A percentile compares a stretch with the other conserved stretches of the same genome.
phyloP scores from a whole-genome alignment of 1,284 basidiomycete genomes.

The Cutaneotrichosporon daszewskae region DNA sequence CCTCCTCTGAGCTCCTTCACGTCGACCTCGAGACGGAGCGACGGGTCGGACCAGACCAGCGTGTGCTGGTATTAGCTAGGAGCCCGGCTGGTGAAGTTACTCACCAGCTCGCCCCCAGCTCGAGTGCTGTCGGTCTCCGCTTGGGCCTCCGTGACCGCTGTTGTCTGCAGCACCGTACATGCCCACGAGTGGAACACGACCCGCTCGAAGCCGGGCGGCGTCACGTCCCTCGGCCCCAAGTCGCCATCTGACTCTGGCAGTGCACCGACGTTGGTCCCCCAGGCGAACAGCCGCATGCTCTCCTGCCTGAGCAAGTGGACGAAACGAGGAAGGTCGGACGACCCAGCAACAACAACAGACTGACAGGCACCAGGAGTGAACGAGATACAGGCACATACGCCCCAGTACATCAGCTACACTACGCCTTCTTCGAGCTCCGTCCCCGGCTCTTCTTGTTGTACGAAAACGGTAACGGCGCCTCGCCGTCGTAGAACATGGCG shows the following conservation, averaged over 20 bases:
- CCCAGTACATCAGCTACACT: too few relatives aligned
- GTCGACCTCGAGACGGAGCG: too few relatives aligned
- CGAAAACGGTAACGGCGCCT: slow-evolving; percentile 44
- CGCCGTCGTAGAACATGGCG: slow-evolving; percentile 76
- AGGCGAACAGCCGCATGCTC: background rate
- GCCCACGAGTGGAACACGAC: background rate
- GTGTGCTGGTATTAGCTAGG: too few relatives aligned
- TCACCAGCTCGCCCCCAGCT: too few relatives aligned
- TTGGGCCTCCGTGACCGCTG: too few relatives aligned
- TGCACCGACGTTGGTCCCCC: background rate
- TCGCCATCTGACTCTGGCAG: background rate
- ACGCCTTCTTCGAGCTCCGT: slow-evolving; percentile 10
- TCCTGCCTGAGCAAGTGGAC: background rate
- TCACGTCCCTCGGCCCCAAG: background rate
- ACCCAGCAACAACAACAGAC: background rate
- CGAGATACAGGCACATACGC: too few relatives aligned
- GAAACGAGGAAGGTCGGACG: background rate
- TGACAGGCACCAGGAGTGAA: too few relatives aligned
- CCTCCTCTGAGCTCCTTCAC: too few relatives aligned
- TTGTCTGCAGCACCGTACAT: background rate
- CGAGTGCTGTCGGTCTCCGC: too few relatives aligned
- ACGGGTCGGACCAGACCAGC: too few relatives aligned
- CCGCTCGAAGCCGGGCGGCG: background rate
- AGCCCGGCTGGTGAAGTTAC: too few relatives aligned
- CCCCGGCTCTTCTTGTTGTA: slow-evolving; percentile 5